Base-by-base conservation (phyloP, 257 asterid genomes). In the Avicennia marina region DNA sequence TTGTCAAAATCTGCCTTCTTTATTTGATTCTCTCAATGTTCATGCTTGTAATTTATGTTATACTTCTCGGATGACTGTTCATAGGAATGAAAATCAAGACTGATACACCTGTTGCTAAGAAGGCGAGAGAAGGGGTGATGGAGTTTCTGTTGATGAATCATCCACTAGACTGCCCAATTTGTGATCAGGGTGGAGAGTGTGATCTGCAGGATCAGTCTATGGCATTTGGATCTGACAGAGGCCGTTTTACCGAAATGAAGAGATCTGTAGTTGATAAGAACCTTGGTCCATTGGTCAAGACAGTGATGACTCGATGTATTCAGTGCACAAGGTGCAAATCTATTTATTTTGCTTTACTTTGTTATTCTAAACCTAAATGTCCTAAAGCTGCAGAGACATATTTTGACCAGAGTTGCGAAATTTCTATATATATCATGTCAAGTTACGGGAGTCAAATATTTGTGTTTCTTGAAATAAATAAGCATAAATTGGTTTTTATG, bases 131-230 rank as follows among this genome's bases (percentile, higher is more conserved):
- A 81, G 96, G 96, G 15, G 98, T 88, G 46, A 91, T 91, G 98
- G 98, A 91, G 71, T 91, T 91, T 72, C 77, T 90, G 53, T 73
- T 90, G 71, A 90, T 90, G 96, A 90, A 90, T 71, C 98, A 90
- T 74, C 98, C 98, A 9, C 26, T 90, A 60, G 98, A 90, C 68
- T 90, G 98, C 75, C 98, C 98, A 32, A 90, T 90, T 64, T 90
- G 98, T 78, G 98, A 90, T 72, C 98, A 90, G 78, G 98, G 98
- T 65, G 98, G 98, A 63, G 98, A 90, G 63, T 90, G 96, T 66
- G 98, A 90, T 72, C 98, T 87, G 42, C 96, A 90, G 69, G 96
- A 90, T 59, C 95, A 87, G 72, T 90, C 96, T 63, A 90, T 87
- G 98, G 95, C 95, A 40, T 90, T 90, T 81, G 98, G 98, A 7